Base-by-base conservation (phyloP, 2,329 filamentous ascomycete species). In the Conoideocrella luteorostrata region DNA sequence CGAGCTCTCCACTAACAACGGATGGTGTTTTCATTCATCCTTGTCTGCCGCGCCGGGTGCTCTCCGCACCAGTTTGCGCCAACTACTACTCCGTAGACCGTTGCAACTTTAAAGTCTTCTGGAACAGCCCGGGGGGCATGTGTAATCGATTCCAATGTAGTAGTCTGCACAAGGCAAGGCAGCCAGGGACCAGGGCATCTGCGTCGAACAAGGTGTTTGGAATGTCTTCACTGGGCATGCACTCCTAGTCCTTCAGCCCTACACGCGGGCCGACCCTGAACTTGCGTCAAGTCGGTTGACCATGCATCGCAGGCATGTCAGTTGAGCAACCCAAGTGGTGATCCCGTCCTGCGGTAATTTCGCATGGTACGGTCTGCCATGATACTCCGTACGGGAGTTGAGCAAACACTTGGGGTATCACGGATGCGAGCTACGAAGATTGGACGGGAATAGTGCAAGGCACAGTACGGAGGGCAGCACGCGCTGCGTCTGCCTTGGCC, bases 191-290 rank as follows among this genome's bases (percentile, higher is more conserved):
- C 45, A 24, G 36, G 45, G 45, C 33, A 32, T 23, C 43, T 23
- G 36, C 45, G 41, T 44, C 40, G 24, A 41, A 23, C 41, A 43
- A 44, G 41, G 41, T 37, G 29, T 23, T 40, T 37, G 45, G 41
- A 43, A 47, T 47, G 41, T 43, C 45, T 44, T 47, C 45, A 41
- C 29, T 36, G 29, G 15, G 29, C 39, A 45, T 37, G 39, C 39
- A 36, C 39, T 32, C 29, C 32, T 45, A 41, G 29, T 15, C 26
- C 41, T 22, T 47, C 45, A 47, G 45, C 45, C 45, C 45, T 47
- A 47, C 36, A 39, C 37, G 42, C 45, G 45, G 45, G 41, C 45
- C 45, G 41, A 35, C 36, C 41, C 36, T 32, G 36, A 47, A 17
- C 41, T n/a, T 47, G 45, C 37, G 30, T 43, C 30, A 24, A 37